Conservation (phyloP, 73 alveolate species). For the Paramecium biaurelia region DNA sequence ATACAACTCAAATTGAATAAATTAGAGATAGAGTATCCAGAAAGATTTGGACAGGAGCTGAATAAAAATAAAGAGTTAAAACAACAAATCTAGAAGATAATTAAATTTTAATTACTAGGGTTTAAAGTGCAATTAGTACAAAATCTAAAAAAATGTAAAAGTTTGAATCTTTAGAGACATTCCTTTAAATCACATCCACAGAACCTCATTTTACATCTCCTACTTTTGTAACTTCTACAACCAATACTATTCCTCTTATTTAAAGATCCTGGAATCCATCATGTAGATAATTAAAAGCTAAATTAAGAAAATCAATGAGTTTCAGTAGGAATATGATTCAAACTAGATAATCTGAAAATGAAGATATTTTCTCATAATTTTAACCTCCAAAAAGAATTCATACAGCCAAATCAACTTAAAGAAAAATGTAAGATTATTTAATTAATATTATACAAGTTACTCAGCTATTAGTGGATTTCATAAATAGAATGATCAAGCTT, state of each 20-base stretch:
- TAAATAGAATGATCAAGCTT: background rate
- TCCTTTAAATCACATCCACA: background rate
- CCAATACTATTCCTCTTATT: background rate
- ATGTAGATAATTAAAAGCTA: background rate
- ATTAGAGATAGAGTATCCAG: conserved; percentile 33
- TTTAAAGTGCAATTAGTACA: background rate
- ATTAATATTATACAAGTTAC: background rate
- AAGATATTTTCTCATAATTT: background rate
- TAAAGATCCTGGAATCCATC: background rate
- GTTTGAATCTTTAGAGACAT: background rate
- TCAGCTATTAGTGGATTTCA: background rate
- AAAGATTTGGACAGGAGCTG: background rate
- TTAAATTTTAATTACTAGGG: background rate
- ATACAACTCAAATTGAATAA: background rate
- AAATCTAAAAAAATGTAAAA: background rate
- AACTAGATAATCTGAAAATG: background rate
- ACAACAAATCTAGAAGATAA: background rate
- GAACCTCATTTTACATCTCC: background rate
- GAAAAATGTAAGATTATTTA: background rate
- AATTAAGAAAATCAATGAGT: background rate
- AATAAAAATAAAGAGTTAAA: background rate
- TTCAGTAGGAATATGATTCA: background rate
- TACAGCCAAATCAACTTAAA: background rate
- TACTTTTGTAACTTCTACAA: background rate
- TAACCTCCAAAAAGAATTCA: background rate